Base-by-base conservation (phyloP, 371 early-diverging fungal species). In the Nematocida parisii region DNA sequence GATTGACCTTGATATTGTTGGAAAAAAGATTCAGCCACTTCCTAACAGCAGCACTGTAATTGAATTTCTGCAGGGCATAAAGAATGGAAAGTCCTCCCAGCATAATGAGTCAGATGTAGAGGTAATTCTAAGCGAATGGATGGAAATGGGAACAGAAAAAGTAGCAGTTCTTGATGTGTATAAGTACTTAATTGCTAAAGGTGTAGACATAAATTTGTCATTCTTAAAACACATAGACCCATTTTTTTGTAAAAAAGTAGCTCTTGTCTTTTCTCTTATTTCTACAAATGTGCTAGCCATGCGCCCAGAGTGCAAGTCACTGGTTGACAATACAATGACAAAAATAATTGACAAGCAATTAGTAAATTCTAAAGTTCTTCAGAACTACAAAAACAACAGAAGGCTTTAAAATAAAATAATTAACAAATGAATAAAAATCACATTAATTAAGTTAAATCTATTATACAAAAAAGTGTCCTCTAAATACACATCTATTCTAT, bases 151-250 rank as follows among this genome's bases (percentile, higher is more conserved):
- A n/a, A 54, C 44, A 11, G 70, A 66, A 39, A 75, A 47, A 54
- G 85, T 83, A 72, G 73, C 82, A 45, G 66, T 74, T 40, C 71
- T 85, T 50, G 85, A 87, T 61, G 73, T 87, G 3, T 83, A 75
- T 52, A 84, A 82, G 73, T 87, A 82, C 62, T 74, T 87, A 64
- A 46, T 81, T 24, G 66, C 55, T 0, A 72, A 82, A 27, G 72
- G 81, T 7, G 71, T 66, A 27, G 15, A 1, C 5, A 77, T 86
- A 75, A 86, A 87, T 62, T 57, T 87, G 6, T 58, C 66, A 5
- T 85, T 83, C 68, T 46, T 87, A 33, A 68, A 80, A 11, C 62
- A 50, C 45, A 61, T 83, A 22, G 39, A 72, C n/a, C 27, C 45
- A 42, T 40, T 73, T 60, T 46, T 44, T 24, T 66, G 66, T 50